A percentile compares a stretch with the other conserved stretches of the same genome.
These are phyloP conservation scores for Podospora bellae-mahoneyi DNA, from an alignment of 495 filamentous ascomycete genomes.

Conservation along the genomic window DNA sequence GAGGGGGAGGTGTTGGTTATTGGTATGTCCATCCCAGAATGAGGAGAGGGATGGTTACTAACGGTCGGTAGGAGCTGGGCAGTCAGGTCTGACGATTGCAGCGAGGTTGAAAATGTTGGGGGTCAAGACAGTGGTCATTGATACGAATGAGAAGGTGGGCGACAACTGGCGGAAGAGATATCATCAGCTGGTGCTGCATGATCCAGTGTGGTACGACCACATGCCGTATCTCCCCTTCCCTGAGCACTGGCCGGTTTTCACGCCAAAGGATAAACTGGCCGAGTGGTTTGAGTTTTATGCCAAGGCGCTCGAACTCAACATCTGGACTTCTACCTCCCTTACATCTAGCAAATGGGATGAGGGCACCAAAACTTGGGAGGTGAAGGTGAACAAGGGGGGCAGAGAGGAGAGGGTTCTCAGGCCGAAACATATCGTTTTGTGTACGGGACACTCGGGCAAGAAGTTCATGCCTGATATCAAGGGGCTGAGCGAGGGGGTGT, in stretches of 20 bases:
- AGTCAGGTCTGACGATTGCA: slow-evolving; percentile 58
- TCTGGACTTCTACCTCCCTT: slow-evolving; percentile 63
- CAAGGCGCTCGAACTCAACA: slow-evolving; percentile 69
- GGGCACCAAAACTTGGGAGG: slow-evolving; percentile 55
- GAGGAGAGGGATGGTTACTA: not conserved
- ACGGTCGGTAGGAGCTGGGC: slow-evolving; percentile 48
- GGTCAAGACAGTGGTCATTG: slow-evolving; percentile 61
- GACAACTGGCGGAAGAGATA: slow-evolving; percentile 78
- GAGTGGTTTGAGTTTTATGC: slow-evolving; percentile 76
- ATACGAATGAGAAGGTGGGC: slow-evolving; percentile 62
- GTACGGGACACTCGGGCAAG: slow-evolving; percentile 72
- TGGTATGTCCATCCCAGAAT: slow-evolving; percentile 42
- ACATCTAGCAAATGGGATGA: slow-evolving; percentile 53
- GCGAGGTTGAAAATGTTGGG: slow-evolving; percentile 72
- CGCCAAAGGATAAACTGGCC: slow-evolving; percentile 77
- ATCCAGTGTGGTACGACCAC: slow-evolving; percentile 75
- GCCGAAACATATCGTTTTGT: slow-evolving; percentile 66
- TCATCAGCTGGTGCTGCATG: slow-evolving; percentile 63
- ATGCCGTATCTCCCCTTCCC: slow-evolving; percentile 72
- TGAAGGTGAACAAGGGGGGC: slow-evolving; percentile 56
- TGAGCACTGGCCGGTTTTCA: slow-evolving; percentile 63
- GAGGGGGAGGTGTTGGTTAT: slow-evolving; percentile 67
- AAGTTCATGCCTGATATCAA: slow-evolving; percentile 61
- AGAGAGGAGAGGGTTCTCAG: slow-evolving; percentile 54
- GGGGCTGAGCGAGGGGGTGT: slow-evolving; percentile 51